Base-by-base conservation (phyloP, 2,329 filamentous ascomycete species). In the Berkeleyomyces rouxiae region DNA sequence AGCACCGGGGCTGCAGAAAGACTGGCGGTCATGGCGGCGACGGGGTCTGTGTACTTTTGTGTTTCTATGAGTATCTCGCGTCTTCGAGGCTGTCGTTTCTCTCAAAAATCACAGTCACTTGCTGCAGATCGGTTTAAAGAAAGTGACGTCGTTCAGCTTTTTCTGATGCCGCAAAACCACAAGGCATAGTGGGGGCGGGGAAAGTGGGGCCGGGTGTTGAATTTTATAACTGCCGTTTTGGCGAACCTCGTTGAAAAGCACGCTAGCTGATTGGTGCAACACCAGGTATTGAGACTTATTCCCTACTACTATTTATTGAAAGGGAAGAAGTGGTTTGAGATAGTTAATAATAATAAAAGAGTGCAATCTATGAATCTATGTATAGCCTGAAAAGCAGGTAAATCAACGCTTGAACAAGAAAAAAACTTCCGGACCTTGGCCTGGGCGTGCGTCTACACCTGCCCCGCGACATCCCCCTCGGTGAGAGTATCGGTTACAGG, bases 1-100 rank as follows among this genome's bases (percentile, higher is more conserved):
- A 86, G 78, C 39, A 83, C 79, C 3, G 83, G 83, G 7, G 83
- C 70, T 11, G 78, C 74, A 42, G 75, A 76, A 39, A 82, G 76
- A 60, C 78, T 75, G 64, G 72, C 69, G 10, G 75, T 69, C 78
- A 81, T 82, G 59, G 47, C 23, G 37, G 23, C 16, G 49, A 5
- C 5, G 33, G 40, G 31, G 49, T 42, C 46, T n/a, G n/a, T 23
- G 37, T 7, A 9, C 3, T 36, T 2, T 13, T 16, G 33, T 40
- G n/a, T 40, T 23, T 58, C 33, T 49, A 16, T 51, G 16, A 16
- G 16, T 10, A 11, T 51, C 46, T 11, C 23, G 23, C 23, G 23
- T 23, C 23, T 46, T 46, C 43, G 4, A 46, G 11, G 13, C 43
- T 23, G 2, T 23, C 23, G 23, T 23, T 23, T 1, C 23, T 23